Base-by-base conservation (phyloP, 768 basidiomycete species). In the Russula brevipes region DNA sequence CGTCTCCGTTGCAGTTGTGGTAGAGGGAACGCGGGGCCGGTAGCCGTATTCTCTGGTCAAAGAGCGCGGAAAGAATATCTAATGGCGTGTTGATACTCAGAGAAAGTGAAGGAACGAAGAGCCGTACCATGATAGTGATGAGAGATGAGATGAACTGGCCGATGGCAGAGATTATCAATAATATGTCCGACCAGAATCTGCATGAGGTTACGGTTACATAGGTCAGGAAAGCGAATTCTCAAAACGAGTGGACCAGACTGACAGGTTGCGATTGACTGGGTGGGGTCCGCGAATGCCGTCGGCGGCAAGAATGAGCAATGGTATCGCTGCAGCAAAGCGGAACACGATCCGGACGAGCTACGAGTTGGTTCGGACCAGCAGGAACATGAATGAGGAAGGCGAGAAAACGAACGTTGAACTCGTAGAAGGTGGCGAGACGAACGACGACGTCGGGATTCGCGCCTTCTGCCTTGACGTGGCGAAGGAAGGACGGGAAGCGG, bases 1-100 rank as follows among this genome's bases (percentile, higher is more conserved):
- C 45, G 67, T 59, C 68, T 70, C 35, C 63, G 63, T 36, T 17
- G 70, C 50, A 3, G 67, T 53, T 11, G 59, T 33, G 0, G 57
- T 64, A 33, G 71, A 70, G 24, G 70, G 59, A 17, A 63, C 64
- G 54, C 80, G 81, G 30, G 80, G 77, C 60, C 74, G 79, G 75
- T 88, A 87, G 2, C 86, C 88, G 5, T 80, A 76, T 73, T 89
- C 87, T 33, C 76, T 77, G 4, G 81, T 81, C 59, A 88, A 78
- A 3, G 88, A 88, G 50, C 87, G 87, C 41, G 89, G 89, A 76
- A 90, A 90, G 76, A 90, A 90, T 47, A 90, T 81, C 87, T 89
- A 41, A 6, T 35, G 42, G 47, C 7, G 55, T 31, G 36, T 24
- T 24, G 41, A 50, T 30, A 36, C 51, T 54, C 33, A 44, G 42